Percentiles rank a stretch among this genome's conserved stretches.
Evolutionary conservation across 2,329 filamentous ascomycete genomes (phyloP).

Genomic region (Diplodia sapinea): DNA sequence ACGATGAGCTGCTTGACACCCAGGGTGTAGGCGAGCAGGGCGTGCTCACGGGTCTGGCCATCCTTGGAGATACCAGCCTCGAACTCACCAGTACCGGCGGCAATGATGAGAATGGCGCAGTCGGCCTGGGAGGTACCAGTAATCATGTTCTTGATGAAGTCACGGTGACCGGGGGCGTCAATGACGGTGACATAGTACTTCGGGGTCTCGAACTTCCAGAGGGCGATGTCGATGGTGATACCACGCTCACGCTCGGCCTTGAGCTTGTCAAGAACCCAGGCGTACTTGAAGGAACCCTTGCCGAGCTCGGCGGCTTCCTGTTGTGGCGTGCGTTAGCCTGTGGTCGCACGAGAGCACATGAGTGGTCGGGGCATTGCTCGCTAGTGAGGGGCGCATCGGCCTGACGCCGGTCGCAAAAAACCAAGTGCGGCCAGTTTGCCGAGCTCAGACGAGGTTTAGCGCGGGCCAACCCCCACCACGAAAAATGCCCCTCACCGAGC

Average conservation of each 20-base stretch:
- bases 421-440: slow-evolving; percentile 31
- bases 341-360: slow-evolving; percentile 31
- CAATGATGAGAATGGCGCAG: slow-evolving; percentile 99
- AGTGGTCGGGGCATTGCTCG: slow-evolving; percentile 1
- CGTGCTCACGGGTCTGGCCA: slow-evolving; percentile 99
- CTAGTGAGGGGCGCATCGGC: neutral
- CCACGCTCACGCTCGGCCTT: slow-evolving; percentile 99
- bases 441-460: slow-evolving; percentile 42
- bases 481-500: slow-evolving; percentile 45
- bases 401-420: slow-evolving; percentile 26
- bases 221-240: slow-evolving; percentile 99
- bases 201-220: slow-evolving; percentile 99
- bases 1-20: slow-evolving; percentile 99
- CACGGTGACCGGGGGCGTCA: slow-evolving; percentile 99
- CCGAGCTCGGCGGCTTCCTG: slow-evolving; percentile 98
- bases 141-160: slow-evolving; percentile 99
- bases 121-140: slow-evolving; percentile 99
- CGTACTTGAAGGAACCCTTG: slow-evolving; percentile 99
- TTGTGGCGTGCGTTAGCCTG: slow-evolving; percentile 55
- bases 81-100: slow-evolving; percentile 99
- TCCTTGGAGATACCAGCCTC: slow-evolving; percentile 99
- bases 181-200: slow-evolving; percentile 99
- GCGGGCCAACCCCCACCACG: slow-evolving; percentile 48
- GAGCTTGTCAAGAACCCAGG: slow-evolving; percentile 99
- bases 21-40: slow-evolving; percentile 98